phyloP scores from a whole-genome alignment of 306 rosid genomes.

The Vigna angularis region DNA sequence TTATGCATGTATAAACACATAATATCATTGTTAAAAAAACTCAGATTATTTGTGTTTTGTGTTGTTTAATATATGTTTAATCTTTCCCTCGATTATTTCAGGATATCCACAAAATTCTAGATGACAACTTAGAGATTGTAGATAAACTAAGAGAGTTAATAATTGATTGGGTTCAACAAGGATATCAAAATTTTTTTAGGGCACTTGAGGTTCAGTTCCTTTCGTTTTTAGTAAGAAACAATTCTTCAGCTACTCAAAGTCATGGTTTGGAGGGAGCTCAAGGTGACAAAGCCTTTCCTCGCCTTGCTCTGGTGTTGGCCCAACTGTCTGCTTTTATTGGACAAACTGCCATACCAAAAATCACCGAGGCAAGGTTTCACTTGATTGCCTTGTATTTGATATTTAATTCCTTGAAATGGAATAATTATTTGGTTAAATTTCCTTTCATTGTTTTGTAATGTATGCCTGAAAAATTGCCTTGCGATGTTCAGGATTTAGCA shows the following conservation, averaged over 20 bases:
- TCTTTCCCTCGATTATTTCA: slow-evolving; percentile 41
- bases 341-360: slow-evolving; percentile 80
- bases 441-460: not conserved
- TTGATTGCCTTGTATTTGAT: slow-evolving; percentile 29
- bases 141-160: slow-evolving; percentile 64
- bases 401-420: slow-evolving; percentile 20
- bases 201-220: slow-evolving; percentile 72
- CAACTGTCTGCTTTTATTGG: slow-evolving; percentile 81
- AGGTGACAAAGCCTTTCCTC: slow-evolving; percentile 74
- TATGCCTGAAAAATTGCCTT: slow-evolving; percentile 38
- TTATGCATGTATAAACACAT: not conserved
- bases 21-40: not conserved
- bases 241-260: slow-evolving; percentile 56
- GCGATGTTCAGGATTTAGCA: slow-evolving; percentile 74
- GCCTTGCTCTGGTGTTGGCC: slow-evolving; percentile 83
- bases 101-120: slow-evolving; percentile 86
- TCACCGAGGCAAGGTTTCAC: slow-evolving; percentile 70
- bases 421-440: slow-evolving; percentile 36
- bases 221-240: slow-evolving; percentile 65
- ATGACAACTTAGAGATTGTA: slow-evolving; percentile 64
- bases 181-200: slow-evolving; percentile 81
- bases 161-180: slow-evolving; percentile 87
- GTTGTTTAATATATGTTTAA: slow-evolving; percentile 38
- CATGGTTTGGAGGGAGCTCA: slow-evolving; percentile 64
- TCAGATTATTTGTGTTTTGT: slow-evolving; percentile 2